Percentiles rank a stretch among this genome's conserved stretches.
Conservation (phyloP, 352 stramenopile species). For the Phytopythium ostracodes region DNA sequence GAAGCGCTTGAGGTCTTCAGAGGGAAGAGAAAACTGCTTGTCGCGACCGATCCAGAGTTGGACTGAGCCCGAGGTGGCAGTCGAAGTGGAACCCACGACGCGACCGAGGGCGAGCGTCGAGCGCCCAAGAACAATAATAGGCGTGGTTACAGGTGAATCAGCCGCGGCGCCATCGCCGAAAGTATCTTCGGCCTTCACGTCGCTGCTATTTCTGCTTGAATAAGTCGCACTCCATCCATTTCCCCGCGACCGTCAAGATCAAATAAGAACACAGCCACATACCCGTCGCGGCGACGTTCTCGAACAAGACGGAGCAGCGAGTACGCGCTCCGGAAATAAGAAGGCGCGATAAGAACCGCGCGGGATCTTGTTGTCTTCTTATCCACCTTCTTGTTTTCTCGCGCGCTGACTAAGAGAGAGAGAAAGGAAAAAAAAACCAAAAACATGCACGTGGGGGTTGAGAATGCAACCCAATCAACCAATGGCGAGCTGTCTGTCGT, state of each 20-base stretch:
- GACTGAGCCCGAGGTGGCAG: neutral
- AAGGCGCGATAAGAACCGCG: conserved; percentile 5
- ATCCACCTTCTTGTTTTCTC: conserved; percentile 4
- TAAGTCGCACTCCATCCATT: neutral
- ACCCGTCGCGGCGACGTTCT: neutral
- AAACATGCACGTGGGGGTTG: conserved; percentile 2
- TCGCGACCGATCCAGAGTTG: neutral
- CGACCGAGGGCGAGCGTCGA: neutral
- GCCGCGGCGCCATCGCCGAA: too few relatives aligned
- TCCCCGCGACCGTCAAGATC: neutral
- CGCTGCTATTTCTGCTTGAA: neutral
- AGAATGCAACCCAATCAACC: neutral
- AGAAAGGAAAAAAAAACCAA: neutral
- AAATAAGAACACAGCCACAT: neutral
- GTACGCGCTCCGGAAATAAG: neutral
- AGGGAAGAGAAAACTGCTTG: neutral
- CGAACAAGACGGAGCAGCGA: conserved; percentile 4
- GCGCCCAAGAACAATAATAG: neutral
- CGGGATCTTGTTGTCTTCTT: conserved; percentile 7
- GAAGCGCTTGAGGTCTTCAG: neutral
- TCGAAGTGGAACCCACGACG: neutral
- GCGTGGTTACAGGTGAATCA: neutral
- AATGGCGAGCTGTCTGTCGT: neutral
- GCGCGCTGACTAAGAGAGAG: conserved; percentile 3
- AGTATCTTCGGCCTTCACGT: neutral